phyloP scores from a whole-genome alignment of 805 yeast species.

The Metschnikowia kofuensis region DNA sequence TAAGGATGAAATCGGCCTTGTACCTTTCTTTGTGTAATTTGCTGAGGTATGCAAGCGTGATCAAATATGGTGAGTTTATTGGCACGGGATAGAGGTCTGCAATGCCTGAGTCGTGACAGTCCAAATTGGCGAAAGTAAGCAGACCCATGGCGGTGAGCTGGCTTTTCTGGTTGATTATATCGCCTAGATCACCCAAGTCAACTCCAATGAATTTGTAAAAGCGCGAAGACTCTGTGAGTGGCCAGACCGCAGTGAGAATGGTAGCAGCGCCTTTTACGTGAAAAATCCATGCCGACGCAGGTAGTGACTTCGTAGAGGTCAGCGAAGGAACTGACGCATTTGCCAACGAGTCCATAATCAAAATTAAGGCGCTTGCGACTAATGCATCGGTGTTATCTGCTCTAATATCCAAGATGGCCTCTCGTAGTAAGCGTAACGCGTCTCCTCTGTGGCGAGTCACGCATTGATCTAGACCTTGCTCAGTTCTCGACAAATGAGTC shows the following conservation, averaged over 20 bases:
- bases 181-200: constrained; percentile 87
- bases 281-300: constrained; percentile 95
- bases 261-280: constrained; percentile 98
- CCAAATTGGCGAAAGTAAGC: constrained; percentile 52
- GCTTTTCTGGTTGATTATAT: constrained; percentile 46
- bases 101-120: constrained; percentile 83
- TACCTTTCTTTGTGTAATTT: constrained; percentile 77
- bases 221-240: constrained; percentile 49
- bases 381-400: constrained; percentile 88
- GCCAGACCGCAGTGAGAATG: constrained; percentile 94
- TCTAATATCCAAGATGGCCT: constrained; percentile 80
- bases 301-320: constrained; percentile 55
- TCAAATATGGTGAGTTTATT: constrained; percentile 76
- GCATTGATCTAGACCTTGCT: constrained; percentile 71
- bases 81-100: constrained; percentile 85
- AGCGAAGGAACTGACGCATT: constrained; percentile 69
- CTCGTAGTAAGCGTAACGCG: constrained; percentile 75
- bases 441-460: constrained; percentile 86
- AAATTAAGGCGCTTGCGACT: constrained; percentile 84
- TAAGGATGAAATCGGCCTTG: constrained; percentile 78
- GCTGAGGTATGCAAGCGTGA: constrained; percentile 83
- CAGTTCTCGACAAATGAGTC: constrained; percentile 79
- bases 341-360: constrained; percentile 91
- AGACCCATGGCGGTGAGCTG: constrained; percentile 18
- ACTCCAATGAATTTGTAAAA: constrained; percentile 64